Percentiles rank a stretch among this genome's conserved stretches.
Evolutionary conservation across 192 early-diverging fungal species (phyloP).

Genomic region (Coemansia sp.): DNA sequence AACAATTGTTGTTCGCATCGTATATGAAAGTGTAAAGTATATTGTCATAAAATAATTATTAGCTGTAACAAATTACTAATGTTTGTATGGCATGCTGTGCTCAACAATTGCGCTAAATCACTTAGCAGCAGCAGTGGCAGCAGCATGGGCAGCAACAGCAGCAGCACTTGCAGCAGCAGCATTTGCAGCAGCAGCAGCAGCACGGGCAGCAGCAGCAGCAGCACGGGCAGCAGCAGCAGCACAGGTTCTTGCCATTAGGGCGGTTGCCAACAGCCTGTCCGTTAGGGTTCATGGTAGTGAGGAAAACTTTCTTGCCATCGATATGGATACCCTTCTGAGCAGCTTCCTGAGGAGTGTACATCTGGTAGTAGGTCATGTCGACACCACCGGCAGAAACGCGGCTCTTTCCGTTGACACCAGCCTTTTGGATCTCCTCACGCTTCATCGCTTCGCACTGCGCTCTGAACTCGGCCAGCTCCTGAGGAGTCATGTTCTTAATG

Average conservation of each 20-base stretch:
- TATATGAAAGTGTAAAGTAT: background rate
- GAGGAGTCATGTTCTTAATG: constrained; percentile 32
- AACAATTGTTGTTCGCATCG: background rate
- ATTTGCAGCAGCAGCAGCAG: constrained; percentile 26
- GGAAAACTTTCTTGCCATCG: constrained; percentile 14
- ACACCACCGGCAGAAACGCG: constrained; percentile 20
- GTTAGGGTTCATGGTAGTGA: constrained; percentile 3
- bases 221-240: constrained; percentile 38
- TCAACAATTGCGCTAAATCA: background rate
- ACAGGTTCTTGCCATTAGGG: constrained; percentile 42
- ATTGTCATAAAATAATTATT: constrained; percentile 4
- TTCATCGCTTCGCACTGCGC: constrained; percentile 40
- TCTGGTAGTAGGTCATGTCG: constrained; percentile 35
- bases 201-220: constrained; percentile 36
- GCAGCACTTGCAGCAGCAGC: constrained; percentile 28
- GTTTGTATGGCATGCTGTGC: background rate
- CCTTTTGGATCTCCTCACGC: constrained; percentile 23
- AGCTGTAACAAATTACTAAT: background rate
- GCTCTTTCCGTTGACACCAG: constrained; percentile 26
- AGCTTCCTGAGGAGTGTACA: constrained; percentile 22
- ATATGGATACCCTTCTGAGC: constrained; percentile 8
- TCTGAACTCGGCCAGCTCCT: constrained; percentile 40
- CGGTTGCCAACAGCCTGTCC: constrained; percentile 31
- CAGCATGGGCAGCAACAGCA: constrained; percentile 24
- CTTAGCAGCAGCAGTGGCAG: constrained; percentile 34